phyloP scores from a whole-genome alignment of 129 eudicot species.

The Apium graveolens region DNA sequence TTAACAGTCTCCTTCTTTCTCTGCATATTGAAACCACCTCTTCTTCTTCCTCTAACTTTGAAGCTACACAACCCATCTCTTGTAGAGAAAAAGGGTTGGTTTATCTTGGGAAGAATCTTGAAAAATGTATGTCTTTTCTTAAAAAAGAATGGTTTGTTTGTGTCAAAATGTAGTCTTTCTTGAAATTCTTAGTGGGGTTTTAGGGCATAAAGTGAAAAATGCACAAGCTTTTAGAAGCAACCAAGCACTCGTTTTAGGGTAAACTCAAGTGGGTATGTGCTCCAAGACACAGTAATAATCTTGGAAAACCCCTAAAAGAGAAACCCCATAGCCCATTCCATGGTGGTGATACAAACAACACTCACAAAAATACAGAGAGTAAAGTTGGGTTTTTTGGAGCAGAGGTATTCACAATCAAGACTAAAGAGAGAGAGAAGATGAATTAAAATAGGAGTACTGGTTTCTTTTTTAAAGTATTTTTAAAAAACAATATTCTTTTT shows the following conservation, averaged over 20 bases:
- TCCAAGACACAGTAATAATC: conserved; percentile 16
- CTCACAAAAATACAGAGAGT: conserved; percentile 10
- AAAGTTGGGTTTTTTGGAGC: conserved; percentile 6
- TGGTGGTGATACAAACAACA: not conserved
- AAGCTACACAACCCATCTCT: conserved; percentile 92
- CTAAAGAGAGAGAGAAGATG: conserved; percentile 21
- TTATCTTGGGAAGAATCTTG: conserved; percentile 22
- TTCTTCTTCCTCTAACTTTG: conserved; percentile 79
- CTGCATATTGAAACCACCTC: conserved; percentile 87
- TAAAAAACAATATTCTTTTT: not conserved
- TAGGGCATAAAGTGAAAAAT: conserved; percentile 15
- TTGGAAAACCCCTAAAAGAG: conserved; percentile 10
- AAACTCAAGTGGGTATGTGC: conserved; percentile 17
- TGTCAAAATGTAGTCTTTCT: conserved; percentile 20
- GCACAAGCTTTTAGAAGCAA: conserved; percentile 16
- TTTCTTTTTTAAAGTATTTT: not conserved
- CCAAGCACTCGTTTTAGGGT: conserved; percentile 16
- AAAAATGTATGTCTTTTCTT: conserved; percentile 6
- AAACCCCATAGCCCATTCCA: conserved; percentile 21
- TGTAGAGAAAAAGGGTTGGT: conserved; percentile 1
- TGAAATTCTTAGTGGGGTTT: conserved; percentile 11
- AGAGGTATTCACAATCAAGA: conserved; percentile 16
- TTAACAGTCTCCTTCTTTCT: conserved; percentile 72
- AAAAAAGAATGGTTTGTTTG: conserved; percentile 13
- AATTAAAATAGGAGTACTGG: not conserved